These are phyloP conservation scores for Trametopsis cervina DNA, from an alignment of 768 basidiomycete species.

Conservation along the genomic window DNA sequence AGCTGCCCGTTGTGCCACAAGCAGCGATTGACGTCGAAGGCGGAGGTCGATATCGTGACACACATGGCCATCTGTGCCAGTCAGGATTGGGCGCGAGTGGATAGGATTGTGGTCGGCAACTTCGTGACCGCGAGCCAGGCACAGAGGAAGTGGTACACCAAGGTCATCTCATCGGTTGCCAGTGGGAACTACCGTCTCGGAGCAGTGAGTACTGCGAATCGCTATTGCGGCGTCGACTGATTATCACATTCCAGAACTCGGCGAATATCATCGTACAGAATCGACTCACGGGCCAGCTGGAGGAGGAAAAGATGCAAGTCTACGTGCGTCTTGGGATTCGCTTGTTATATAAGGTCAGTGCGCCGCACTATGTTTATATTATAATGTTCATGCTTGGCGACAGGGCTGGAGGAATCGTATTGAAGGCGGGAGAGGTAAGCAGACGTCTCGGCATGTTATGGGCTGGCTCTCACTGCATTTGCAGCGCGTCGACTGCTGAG, in stretches of 20 bases:
- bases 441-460: too few species aligned
- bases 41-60: conserved; percentile 91
- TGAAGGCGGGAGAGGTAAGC: conserved; percentile 80
- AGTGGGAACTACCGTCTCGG: conserved; percentile 86
- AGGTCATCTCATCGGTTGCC: conserved; percentile 79
- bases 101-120: conserved; percentile 86
- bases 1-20: conserved; percentile 92
- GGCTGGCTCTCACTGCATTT: background rate
- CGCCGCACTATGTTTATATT: background rate
- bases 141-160: conserved; percentile 96
- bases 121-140: conserved; percentile 94
- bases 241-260: conserved; percentile 55
- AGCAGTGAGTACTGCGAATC: conserved; percentile 49
- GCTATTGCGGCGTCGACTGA: background rate
- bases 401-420: conserved; percentile 80
- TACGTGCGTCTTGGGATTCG: conserved; percentile 93
- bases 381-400: conserved; percentile 4
- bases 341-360: conserved; percentile 71
- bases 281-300: conserved; percentile 80
- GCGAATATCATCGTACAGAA: conserved; percentile 99
- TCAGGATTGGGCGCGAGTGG: conserved; percentile 85
- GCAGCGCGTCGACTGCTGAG: conserved; percentile 77
- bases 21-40: conserved; percentile 76
- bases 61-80: conserved; percentile 96
- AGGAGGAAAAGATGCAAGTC: conserved; percentile 97